phyloP scores from a whole-genome alignment of 73 alveolate species.

The Tetrahymena malaccensis region DNA sequence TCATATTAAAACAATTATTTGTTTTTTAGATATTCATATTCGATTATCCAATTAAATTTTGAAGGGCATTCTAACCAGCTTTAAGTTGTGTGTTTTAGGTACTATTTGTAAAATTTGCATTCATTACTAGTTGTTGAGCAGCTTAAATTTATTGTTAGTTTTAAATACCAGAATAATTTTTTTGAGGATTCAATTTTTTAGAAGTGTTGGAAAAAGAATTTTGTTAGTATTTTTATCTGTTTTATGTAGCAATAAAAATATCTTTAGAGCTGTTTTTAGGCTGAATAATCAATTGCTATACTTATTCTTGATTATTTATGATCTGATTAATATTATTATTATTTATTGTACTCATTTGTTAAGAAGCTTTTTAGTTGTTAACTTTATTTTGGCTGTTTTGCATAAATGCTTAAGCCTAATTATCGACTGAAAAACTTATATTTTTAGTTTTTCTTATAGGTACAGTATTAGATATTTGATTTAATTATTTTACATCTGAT shows the following conservation, averaged over 20 bases:
- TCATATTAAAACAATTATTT: background rate
- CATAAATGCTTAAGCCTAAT: background rate
- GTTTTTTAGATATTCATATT: background rate
- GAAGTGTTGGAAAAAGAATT: background rate
- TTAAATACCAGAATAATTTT: background rate
- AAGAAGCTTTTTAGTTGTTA: background rate
- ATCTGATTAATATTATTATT: background rate
- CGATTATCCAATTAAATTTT: background rate
- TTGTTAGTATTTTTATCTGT: background rate
- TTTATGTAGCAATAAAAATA: background rate
- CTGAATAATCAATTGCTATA: background rate
- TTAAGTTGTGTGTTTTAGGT: background rate
- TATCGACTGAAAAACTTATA: background rate
- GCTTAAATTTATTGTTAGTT: background rate
- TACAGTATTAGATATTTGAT: background rate
- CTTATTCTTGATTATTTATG: background rate
- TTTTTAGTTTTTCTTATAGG: background rate
- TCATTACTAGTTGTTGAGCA: background rate
- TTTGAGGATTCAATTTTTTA: background rate
- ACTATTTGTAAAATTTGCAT: background rate
- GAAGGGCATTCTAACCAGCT: background rate
- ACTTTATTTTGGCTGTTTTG: background rate
- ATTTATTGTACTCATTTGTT: background rate
- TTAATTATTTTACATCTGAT: background rate
- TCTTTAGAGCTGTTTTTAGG: background rate